Evolutionary conservation across 2,329 filamentous ascomycete genomes (phyloP), one percentile per base, ranked within the genome.

Genomic region (Metarhizium humberi): DNA sequence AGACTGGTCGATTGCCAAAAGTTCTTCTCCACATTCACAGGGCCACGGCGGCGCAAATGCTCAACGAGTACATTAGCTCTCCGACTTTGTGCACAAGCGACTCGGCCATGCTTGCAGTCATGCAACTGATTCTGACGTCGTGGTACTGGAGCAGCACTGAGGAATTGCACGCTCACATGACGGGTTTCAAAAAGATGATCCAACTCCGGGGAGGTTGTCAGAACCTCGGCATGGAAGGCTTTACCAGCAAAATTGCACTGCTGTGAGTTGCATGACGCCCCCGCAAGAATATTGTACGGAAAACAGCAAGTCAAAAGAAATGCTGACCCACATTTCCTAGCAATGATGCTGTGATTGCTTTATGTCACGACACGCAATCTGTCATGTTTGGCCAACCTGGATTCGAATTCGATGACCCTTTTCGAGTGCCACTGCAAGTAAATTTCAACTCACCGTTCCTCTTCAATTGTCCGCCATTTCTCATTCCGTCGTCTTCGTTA

Each of bases 111-210:
- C 71, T 77, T 5, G 75, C 70, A 3, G 75, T 79, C 5, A 64
- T 75, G 1, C 78, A 79, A 61, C 69, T 80, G 57, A 70, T 77
- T 25, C 64, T 77, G 29, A 73, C 78, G 49, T 78, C 79, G 56
- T 81, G 78, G 78, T 79, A 78, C 60, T 79, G 77, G 76, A 76
- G 77, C 6, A 73, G 72, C 30, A 72, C 70, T 0, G 62, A 69
- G 42, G 73, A 76, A 56, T 66, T 80, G 11, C 67, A 71, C 29
- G 71, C 72, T 1, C 78, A 80, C 53, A 70, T 79, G 56, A 63
- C 62, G 6, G 77, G 77, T 0, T 67, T 81, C 16, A 68, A 70
- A 57, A 72, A 73, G 50, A 78, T 81, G 75, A 71, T 81, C 10
- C 64, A 63, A 25, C 60, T 75, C 50, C 69, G 76, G 29, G 78